Percentiles rank a stretch among this genome's conserved stretches.
Evolutionary conservation across 1,139 yeast species (phyloP).

Genomic region (Ogataea hybrid): DNA sequence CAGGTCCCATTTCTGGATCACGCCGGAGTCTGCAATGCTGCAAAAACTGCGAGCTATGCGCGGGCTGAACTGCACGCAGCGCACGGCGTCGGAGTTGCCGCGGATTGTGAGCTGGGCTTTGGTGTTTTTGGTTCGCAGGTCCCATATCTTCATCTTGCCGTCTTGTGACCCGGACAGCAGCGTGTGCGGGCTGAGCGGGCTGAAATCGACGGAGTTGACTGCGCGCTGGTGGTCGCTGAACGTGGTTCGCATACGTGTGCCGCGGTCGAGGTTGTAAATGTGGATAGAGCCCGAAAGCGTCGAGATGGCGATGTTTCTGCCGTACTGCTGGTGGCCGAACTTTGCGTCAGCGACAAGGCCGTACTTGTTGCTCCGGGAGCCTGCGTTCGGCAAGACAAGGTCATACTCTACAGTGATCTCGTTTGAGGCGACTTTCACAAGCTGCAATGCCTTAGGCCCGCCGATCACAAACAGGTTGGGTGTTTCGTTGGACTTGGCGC

Average conservation of each 20-base stretch:
- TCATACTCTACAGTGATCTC: conserved; percentile 38
- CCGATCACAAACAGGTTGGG: conserved; percentile 52
- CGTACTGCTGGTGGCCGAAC: conserved; percentile 44
- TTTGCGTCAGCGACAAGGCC: conserved; percentile 49
- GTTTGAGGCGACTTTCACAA: conserved; percentile 41
- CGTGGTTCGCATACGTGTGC: conserved; percentile 42
- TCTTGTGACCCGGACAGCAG: conserved; percentile 89
- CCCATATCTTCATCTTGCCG: conserved; percentile 88
- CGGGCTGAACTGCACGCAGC: conserved; percentile 61
- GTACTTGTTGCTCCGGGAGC: conserved; percentile 38
- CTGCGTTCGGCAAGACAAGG: conserved; percentile 31
- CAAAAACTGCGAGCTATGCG: conserved; percentile 49
- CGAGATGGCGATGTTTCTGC: conserved; percentile 45
- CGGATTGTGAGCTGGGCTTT: conserved; percentile 49
- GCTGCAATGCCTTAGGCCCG: conserved; percentile 55
- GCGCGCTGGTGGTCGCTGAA: conserved; percentile 76
- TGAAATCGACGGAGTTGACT: conserved; percentile 76
- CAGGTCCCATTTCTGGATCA: conserved; percentile 80
- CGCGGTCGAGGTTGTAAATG: conserved; percentile 45
- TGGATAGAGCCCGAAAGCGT: conserved; percentile 51
- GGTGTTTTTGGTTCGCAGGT: conserved; percentile 53
- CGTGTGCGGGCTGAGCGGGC: conserved; percentile 52
- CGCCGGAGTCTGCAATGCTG: conserved; percentile 88
- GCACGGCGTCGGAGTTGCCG: conserved; percentile 61
- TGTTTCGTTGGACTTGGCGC: conserved; percentile 39